These are phyloP conservation scores for Geotrichum ghanense DNA, from an alignment of 805 yeast species.

Conservation along the genomic window DNA sequence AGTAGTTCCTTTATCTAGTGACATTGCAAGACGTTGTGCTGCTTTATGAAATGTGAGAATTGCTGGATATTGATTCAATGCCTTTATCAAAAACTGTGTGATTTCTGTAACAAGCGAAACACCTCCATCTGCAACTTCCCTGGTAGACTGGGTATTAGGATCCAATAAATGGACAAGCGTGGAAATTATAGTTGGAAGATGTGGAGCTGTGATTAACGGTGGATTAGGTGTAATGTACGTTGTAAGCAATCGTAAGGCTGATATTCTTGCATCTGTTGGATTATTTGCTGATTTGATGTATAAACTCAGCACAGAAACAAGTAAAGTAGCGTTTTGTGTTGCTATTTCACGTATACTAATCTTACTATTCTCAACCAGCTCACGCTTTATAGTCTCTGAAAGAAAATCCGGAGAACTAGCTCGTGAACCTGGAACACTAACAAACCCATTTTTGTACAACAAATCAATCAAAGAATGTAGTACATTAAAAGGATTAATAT, in stretches of 20 bases:
- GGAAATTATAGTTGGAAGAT: slow-evolving; percentile 12
- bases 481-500: slow-evolving; percentile 14
- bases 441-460: slow-evolving; percentile 11
- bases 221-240: slow-evolving; percentile 6
- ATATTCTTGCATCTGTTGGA: slow-evolving; percentile 8
- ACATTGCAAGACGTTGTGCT: slow-evolving; percentile 15
- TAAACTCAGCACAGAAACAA: slow-evolving; percentile 13
- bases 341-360: slow-evolving; percentile 14
- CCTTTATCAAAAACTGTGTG: slow-evolving; percentile 12
- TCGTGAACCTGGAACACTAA: slow-evolving; percentile 2
- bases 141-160: slow-evolving; percentile 7
- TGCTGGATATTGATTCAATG: slow-evolving; percentile 11
- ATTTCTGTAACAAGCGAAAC: slow-evolving; percentile 14
- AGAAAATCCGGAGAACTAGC: not conserved
- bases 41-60: slow-evolving; percentile 15
- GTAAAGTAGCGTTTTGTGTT: slow-evolving; percentile 11
- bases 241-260: slow-evolving; percentile 13
- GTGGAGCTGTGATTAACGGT: slow-evolving; percentile 5
- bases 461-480: slow-evolving; percentile 10
- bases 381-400: not conserved
- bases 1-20: not conserved
- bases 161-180: slow-evolving; percentile 13
- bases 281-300: slow-evolving; percentile 9
- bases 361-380: slow-evolving; percentile 4
- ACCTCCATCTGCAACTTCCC: slow-evolving; percentile 9